phyloP scores from a whole-genome alignment of 139 green algal genomes.

The Tetradesmus lagerheimii region DNA sequence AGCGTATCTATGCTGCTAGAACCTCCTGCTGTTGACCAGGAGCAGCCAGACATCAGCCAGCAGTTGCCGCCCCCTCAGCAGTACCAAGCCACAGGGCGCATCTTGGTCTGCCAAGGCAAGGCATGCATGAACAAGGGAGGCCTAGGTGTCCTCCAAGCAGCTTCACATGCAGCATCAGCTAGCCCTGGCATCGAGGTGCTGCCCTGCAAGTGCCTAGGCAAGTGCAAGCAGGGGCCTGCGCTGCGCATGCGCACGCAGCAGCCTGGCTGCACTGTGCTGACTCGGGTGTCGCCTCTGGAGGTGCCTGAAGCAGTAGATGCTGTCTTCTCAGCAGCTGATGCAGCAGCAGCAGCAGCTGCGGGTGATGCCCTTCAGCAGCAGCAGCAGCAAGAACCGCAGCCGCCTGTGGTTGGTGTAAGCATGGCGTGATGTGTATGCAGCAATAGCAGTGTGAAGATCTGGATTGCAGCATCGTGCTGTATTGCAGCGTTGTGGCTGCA shows the following conservation, averaged over 20 bases:
- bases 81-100: not conserved
- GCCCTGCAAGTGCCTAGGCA: slow-evolving; percentile 60
- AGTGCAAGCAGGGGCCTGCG: slow-evolving; percentile 52
- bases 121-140: slow-evolving; percentile 14
- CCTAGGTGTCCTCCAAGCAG: slow-evolving; percentile 42
- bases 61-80: slow-evolving; percentile 2
- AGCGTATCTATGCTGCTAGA: not conserved
- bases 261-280: slow-evolving; percentile 37
- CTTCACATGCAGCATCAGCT: slow-evolving; percentile 34
- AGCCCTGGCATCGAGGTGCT: slow-evolving; percentile 53
- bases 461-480: too few relatives aligned
- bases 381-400: not conserved
- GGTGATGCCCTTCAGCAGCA: not conserved
- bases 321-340: not conserved
- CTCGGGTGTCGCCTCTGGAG: slow-evolving; percentile 39
- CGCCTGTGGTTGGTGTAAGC: not conserved
- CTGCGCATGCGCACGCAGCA: slow-evolving; percentile 45
- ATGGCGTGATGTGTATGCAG: not conserved
- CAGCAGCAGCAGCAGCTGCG: not conserved
- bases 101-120: slow-evolving; percentile 40
- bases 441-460: not conserved
- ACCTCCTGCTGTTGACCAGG: slow-evolving; percentile 6
- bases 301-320: slow-evolving; percentile 38
- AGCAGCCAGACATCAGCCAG: not conserved
- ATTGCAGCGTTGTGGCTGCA: not conserved